Conservation (phyloP, 805 yeast genomes). For the Saccharomycopsis sp. region DNA sequence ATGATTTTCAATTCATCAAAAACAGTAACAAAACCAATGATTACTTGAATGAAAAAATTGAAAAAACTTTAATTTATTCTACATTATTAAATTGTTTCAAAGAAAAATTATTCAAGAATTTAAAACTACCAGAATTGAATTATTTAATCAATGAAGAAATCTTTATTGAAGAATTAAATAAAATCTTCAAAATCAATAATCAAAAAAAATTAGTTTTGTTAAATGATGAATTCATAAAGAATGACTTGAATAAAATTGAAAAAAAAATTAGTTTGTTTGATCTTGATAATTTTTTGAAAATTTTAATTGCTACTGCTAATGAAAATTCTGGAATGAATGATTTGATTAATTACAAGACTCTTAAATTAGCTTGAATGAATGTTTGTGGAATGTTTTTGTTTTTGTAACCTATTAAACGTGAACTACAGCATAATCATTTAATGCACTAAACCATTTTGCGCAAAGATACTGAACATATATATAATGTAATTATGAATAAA, state of each 20-base stretch:
- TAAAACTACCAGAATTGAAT: constrained; percentile 25
- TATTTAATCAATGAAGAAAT: constrained; percentile 10
- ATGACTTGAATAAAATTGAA: constrained; percentile 19
- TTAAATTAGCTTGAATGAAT: too few relatives aligned
- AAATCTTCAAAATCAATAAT: constrained; percentile 21
- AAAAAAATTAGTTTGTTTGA: constrained; percentile 19
- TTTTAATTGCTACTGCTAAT: constrained; percentile 29
- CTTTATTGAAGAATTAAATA: constrained; percentile 18
- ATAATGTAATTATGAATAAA: too few relatives aligned
- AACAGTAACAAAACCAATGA: constrained; percentile 32
- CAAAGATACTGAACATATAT: too few relatives aligned
- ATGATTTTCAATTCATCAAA: constrained; percentile 38
- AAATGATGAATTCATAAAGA: constrained; percentile 22
- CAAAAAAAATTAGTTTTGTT: constrained; percentile 6
- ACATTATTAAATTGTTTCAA: constrained; percentile 31
- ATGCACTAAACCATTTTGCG: too few relatives aligned
- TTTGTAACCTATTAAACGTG: too few relatives aligned
- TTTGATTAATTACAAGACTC: constrained; percentile 28
- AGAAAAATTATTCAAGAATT: constrained; percentile 24
- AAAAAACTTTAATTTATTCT: constrained; percentile 33
- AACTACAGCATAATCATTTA: too few relatives aligned
- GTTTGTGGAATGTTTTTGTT: too few relatives aligned
- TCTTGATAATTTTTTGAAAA: constrained; percentile 24
- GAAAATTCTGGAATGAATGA: constrained; percentile 26
- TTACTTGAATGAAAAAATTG: constrained; percentile 28